Base-by-base conservation (phyloP, 2,329 filamentous ascomycete species). In the Graphium sp. region DNA sequence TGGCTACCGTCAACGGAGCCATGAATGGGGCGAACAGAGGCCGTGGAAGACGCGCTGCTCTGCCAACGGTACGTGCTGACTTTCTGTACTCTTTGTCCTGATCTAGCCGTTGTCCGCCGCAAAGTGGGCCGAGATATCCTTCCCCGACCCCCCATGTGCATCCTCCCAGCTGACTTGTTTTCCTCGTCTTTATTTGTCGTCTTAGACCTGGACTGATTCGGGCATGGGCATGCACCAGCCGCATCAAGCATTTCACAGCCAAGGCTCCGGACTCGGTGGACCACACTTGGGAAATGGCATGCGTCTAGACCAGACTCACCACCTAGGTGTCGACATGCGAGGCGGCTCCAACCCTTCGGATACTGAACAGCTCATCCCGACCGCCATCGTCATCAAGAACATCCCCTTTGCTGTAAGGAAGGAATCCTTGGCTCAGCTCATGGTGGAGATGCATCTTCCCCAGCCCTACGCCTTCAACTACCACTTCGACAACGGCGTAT, bases 401-500 rank as follows among this genome's bases (percentile, higher is more conserved):
- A 98, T 98, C 21, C 89, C 91, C 0, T 98, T 98, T 50, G 89
- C 91, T 17, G 84, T 95, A 32, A 85, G 93, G 52, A 95, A 95
- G 56, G 89, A 98, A 54, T 83, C 87, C 43, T 65, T 98, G 22
- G 82, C 92, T 19, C 73, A 76, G 36, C 66, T 94, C 40, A 98
- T 98, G 89, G 81, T 85, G 7, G 82, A 93, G 13, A 71, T 95
- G 66, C 79, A 83, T 39, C 67, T 98, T 22, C 89, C 89, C 2
- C 71, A 95, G 40, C 89, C 89, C 0, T 98, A 98, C 47, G 89
- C 89, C 9, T 98, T 98, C 64, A 98, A 98, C 61, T 95, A 98
- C 46, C 89, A 98, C 53, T 98, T 98, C 47, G 89, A 98, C 49
- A 91, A 92, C 43, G 89, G 89, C 17, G 85, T 98, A 17, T 98